Percentiles rank a stretch among this genome's conserved stretches.
Conservation (phyloP, 345 rosid species). For the Salix dunnii region DNA sequence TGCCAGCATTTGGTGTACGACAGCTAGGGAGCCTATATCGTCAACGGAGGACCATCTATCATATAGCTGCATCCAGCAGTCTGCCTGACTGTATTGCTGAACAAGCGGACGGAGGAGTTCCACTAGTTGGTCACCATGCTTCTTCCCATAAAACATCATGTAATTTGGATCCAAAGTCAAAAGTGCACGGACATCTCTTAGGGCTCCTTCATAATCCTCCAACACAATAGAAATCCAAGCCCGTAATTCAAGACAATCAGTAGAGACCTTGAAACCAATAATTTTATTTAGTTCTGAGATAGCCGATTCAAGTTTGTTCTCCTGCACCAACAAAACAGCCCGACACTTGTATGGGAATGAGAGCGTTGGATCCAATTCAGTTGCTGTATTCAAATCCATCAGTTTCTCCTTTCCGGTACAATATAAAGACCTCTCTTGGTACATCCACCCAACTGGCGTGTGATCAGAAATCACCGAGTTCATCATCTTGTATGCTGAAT, state of each 20-base stretch:
- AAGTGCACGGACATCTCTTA: constrained; percentile 77
- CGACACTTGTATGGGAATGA: constrained; percentile 80
- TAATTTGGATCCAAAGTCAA: constrained; percentile 76
- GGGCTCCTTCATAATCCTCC: constrained; percentile 77
- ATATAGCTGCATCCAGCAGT: constrained; percentile 94
- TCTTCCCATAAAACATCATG: constrained; percentile 66
- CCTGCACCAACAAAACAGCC: constrained; percentile 70
- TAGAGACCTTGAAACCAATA: constrained; percentile 67
- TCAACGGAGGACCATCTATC: constrained; percentile 95
- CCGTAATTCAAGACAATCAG: constrained; percentile 86
- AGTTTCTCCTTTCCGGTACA: constrained; percentile 71
- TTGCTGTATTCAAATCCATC: constrained; percentile 63
- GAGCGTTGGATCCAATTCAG: constrained; percentile 83
- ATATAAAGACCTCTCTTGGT: constrained; percentile 83
- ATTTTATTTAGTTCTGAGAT: constrained; percentile 74
- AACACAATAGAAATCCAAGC: constrained; percentile 77
- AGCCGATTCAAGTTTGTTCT: constrained; percentile 60
- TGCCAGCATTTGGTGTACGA: constrained; percentile 86
- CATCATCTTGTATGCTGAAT: constrained; percentile 78
- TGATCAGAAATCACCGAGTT: constrained; percentile 56
- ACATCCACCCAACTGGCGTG: constrained; percentile 82
- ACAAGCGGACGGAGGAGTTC: constrained; percentile 68
- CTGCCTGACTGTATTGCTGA: constrained; percentile 80
- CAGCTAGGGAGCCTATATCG: constrained; percentile 90
- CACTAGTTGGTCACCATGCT: constrained; percentile 68